These are phyloP conservation scores for Flaveria brownii DNA, from an alignment of 129 eudicot genomes.

Conservation along the genomic window DNA sequence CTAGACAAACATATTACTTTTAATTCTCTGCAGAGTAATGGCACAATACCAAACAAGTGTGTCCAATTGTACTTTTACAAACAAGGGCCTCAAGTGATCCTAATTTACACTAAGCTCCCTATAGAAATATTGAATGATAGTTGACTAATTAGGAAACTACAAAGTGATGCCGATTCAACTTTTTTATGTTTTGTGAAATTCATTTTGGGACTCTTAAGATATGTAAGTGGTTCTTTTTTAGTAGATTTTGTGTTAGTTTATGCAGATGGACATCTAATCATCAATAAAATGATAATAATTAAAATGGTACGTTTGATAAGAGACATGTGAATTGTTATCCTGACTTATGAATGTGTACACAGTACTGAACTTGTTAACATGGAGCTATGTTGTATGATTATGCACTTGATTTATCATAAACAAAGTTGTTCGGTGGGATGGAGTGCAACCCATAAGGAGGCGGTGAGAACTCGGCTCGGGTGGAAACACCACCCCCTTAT, in stretches of 20 bases:
- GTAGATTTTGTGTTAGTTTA: background rate
- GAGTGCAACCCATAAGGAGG: too few species aligned
- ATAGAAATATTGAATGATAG: background rate
- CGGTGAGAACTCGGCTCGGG: too few species aligned
- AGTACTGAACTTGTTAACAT: background rate
- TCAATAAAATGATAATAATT: background rate
- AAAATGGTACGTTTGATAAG: background rate
- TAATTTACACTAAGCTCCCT: background rate
- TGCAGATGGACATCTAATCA: background rate
- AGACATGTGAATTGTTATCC: background rate
- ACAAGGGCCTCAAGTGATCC: slow-evolving; percentile 20
- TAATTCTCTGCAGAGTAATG: slow-evolving; percentile 37
- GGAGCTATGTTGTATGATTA: background rate
- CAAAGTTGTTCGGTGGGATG: background rate
- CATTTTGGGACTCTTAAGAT: background rate
- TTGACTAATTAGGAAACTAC: background rate
- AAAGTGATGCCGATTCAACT: background rate
- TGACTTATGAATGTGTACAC: background rate
- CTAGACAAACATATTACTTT: slow-evolving; percentile 35
- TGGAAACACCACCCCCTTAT: too few species aligned
- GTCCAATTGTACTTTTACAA: background rate
- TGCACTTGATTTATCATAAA: background rate
- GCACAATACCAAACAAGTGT: slow-evolving; percentile 28
- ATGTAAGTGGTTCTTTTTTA: background rate
- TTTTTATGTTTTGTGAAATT: background rate